Base-by-base conservation (phyloP, 2,329 filamentous ascomycete genomes). In the Xylariaceae sp. region DNA sequence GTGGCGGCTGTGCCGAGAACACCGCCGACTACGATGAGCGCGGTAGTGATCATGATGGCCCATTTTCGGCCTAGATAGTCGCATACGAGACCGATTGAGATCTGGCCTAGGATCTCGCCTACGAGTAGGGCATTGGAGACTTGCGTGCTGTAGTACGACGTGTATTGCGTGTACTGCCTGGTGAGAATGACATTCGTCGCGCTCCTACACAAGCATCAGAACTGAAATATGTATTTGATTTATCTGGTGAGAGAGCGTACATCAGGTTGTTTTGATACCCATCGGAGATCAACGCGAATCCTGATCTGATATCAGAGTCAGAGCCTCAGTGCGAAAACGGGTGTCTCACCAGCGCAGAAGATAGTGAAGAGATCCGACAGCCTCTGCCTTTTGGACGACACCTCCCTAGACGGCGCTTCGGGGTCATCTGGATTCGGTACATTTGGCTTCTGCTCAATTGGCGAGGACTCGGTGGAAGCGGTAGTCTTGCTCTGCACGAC, bases 211-310 rank as follows among this genome's bases (percentile, higher is more conserved):
- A 16, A 4, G 3, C 13, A 10, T 38, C 9, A 38, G 16, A 5
- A 5, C 10, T 38, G 4, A 14, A 9, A 38, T 4, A 38, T 14
- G 13, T 10, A 38, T 47, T 31, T 5, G 42, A 13, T 39, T 28
- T 4, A 19, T 9, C n/a, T 28, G n/a, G 16, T 6, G n/a, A 19
- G 31, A 17, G 17, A 33, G 16, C 47, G 4, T 47, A 54, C 51
- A 54, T 54, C 34, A 54, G 44, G 22, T 50, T 54, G 18, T 54
- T 54, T 31, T 54, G 51, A 46, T 54, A 54, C 17, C 51, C 51
- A 51, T 54, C 51, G 7, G 51, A 54, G 22, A 54, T 51, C 17
- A 54, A 45, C 1, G 51, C 51, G 41, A 44, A 50, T n/a, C 51
- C 51, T 47, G 6, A 10, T 17, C 17, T 14, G 18, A 39, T 13